Conservation (phyloP, 495 filamentous ascomycete species). For the Hypoxylon cercidicola region DNA sequence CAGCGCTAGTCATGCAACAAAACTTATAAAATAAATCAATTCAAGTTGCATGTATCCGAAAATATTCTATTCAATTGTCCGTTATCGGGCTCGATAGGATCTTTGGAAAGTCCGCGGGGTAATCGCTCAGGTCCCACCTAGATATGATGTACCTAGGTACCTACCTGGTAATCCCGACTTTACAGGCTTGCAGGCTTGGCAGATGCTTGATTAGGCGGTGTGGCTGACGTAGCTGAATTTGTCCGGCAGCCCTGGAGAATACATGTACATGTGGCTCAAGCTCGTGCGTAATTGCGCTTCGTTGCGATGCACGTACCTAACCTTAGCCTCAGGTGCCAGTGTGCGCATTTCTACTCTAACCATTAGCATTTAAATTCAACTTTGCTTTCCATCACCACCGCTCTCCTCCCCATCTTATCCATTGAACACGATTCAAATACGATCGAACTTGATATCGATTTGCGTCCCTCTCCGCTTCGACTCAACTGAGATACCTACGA, state of each 20-base stretch:
- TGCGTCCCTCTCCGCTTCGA: background rate
- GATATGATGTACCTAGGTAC: no score
- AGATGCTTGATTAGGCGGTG: no score
- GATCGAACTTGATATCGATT: background rate
- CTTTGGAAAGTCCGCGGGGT: slow-evolving; percentile 30
- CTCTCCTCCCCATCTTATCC: background rate
- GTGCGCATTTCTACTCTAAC: no score
- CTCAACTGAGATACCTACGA: background rate
- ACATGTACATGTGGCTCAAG: no score
- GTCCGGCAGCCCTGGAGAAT: no score
- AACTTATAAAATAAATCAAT: background rate
- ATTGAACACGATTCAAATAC: background rate
- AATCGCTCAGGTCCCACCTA: background rate
- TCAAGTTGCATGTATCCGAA: slow-evolving; percentile 26
- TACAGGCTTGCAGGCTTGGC: no score
- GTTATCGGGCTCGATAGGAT: slow-evolving; percentile 28
- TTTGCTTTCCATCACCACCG: background rate
- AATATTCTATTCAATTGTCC: background rate
- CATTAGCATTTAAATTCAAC: no score
- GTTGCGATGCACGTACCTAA: no score
- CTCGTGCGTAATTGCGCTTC: no score
- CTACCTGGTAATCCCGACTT: background rate
- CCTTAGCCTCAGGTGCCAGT: no score
- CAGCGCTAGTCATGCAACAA: no score
- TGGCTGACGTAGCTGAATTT: no score